A percentile compares a stretch with the other conserved stretches of the same genome.
Evolutionary conservation across 495 filamentous ascomycete species (phyloP).

Genomic region (Cercophora scortea): DNA sequence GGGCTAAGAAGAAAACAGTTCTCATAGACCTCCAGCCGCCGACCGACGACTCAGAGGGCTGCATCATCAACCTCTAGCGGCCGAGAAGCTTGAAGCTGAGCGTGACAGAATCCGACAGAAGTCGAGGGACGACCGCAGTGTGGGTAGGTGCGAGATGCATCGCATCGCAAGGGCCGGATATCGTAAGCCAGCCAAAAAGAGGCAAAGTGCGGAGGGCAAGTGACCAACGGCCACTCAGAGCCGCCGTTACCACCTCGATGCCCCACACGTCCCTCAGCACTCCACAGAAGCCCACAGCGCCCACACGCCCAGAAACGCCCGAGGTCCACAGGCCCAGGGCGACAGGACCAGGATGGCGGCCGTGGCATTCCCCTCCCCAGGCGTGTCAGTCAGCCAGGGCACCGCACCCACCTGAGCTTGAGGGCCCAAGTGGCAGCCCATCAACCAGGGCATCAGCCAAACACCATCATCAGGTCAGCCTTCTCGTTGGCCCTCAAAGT

Average conservation of each 20-base stretch:
- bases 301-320: slow-evolving; percentile 3
- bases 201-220: slow-evolving; percentile 4
- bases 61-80: slow-evolving; percentile 8
- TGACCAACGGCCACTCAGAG: slow-evolving; percentile 5
- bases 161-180: slow-evolving; percentile 14
- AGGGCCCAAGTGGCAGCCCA: slow-evolving; percentile 1
- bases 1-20: too few species aligned
- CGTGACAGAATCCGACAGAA: slow-evolving; percentile 24
- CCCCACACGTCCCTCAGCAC: slow-evolving; percentile 1
- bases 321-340: background rate
- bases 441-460: slow-evolving; percentile 7
- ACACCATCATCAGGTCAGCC: background rate
- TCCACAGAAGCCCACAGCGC: slow-evolving; percentile 12
- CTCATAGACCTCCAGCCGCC: too few species aligned
- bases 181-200: slow-evolving; percentile 20
- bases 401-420: background rate
- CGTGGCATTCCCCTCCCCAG: background rate
- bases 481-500: background rate
- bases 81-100: slow-evolving; percentile 9
- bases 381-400: background rate
- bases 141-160: background rate
- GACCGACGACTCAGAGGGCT: slow-evolving; percentile 2
- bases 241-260: background rate
- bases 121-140: slow-evolving; percentile 13
- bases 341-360: background rate